These are phyloP conservation scores for Phytophthora sansomeana DNA, from an alignment of 352 stramenopile genomes.

Conservation along the genomic window DNA sequence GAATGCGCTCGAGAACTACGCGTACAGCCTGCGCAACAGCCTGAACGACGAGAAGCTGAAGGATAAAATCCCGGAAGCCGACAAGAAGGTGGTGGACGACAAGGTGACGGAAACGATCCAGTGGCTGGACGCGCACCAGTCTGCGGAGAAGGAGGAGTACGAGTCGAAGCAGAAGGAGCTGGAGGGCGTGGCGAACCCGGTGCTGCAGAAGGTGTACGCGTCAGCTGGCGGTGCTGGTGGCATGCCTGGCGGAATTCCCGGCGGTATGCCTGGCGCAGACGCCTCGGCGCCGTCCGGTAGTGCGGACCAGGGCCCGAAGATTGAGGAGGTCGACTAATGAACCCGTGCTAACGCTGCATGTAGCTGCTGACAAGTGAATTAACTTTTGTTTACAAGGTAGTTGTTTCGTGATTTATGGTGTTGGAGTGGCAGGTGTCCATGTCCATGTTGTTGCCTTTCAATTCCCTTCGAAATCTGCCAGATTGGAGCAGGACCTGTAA, in stretches of 20 bases:
- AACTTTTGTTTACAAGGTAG: background rate
- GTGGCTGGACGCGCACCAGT: slow-evolving; percentile 97
- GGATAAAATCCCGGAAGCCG: slow-evolving; percentile 92
- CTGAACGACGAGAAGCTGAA: slow-evolving; percentile 94
- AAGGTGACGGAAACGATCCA: slow-evolving; percentile 97
- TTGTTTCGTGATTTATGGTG: background rate
- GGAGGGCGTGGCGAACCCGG: slow-evolving; percentile 84
- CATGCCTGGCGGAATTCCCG: slow-evolving; percentile 47
- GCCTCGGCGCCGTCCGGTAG: slow-evolving; percentile 26
- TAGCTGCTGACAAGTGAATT: background rate
- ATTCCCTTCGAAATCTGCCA: too few species aligned
- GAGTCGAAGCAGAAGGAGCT: slow-evolving; percentile 92
- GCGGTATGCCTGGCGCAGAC: slow-evolving; percentile 36
- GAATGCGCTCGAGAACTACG: slow-evolving; percentile 97
- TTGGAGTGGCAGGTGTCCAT: too few species aligned
- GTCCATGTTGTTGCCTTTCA: too few species aligned
- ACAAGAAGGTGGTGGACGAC: slow-evolving; percentile 86
- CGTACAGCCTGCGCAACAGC: slow-evolving; percentile 94
- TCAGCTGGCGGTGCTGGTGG: slow-evolving; percentile 53
- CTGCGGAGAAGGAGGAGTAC: slow-evolving; percentile 82
- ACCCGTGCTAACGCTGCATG: background rate
- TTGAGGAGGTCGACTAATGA: slow-evolving; percentile 85
- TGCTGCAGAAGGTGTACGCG: slow-evolving; percentile 87
- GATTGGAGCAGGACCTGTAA: too few species aligned
- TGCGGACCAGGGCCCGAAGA: slow-evolving; percentile 76